Percentiles rank a stretch among this genome's conserved stretches.
These are phyloP conservation scores for Brassica carinata DNA, from an alignment of 345 rosid genomes.

Conservation along the genomic window DNA sequence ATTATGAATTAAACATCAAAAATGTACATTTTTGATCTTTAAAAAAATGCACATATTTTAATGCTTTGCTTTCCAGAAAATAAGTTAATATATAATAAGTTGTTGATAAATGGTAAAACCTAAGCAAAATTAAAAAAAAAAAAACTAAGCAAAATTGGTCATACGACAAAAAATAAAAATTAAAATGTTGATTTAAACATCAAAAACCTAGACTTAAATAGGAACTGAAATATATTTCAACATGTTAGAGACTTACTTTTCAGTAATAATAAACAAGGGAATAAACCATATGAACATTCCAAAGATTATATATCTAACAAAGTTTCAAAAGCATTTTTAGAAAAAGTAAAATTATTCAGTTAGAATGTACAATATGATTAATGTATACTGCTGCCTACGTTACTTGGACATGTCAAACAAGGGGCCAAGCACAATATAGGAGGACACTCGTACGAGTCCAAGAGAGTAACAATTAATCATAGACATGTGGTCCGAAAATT, in stretches of 20 bases:
- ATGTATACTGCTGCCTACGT: neutral
- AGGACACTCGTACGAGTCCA: constrained; percentile 21
- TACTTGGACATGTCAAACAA: neutral
- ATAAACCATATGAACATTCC: neutral
- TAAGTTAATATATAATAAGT: too few species aligned
- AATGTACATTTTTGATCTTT: neutral
- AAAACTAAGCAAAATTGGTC: too few species aligned
- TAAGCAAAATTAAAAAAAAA: too few species aligned
- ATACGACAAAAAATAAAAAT: too few species aligned
- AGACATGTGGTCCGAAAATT: constrained; percentile 22
- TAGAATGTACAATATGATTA: neutral
- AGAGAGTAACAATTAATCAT: constrained; percentile 5
- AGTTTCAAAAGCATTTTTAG: neutral
- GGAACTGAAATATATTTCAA: neutral
- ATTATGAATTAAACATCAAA: neutral
- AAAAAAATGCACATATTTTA: too few species aligned
- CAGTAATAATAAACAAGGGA: neutral
- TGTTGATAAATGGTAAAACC: too few species aligned
- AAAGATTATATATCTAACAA: neutral
- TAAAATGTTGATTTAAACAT: neutral
- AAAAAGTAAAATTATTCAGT: neutral
- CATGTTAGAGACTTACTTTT: neutral
- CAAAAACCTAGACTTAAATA: neutral
- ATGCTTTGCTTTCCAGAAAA: too few species aligned
- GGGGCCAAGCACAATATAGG: constrained; percentile 13